These are phyloP conservation scores for Mrakia gelida DNA, from an alignment of 768 basidiomycete species.

Conservation along the genomic window DNA sequence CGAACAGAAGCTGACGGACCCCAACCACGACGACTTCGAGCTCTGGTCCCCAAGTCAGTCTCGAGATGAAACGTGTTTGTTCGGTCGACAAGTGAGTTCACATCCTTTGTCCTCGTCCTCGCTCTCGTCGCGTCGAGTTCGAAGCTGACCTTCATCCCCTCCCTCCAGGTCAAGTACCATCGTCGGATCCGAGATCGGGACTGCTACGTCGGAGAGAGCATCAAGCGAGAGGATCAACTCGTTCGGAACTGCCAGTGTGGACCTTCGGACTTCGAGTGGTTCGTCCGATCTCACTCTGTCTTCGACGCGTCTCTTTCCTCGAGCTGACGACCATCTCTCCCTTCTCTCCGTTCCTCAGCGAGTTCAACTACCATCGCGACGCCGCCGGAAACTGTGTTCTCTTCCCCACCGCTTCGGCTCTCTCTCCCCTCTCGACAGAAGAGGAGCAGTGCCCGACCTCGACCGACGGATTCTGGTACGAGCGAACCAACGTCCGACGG, in stretches of 20 bases:
- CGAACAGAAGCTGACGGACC: slow-evolving; percentile 61
- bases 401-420: slow-evolving; percentile 62
- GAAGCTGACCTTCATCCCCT: not conserved
- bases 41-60: slow-evolving; percentile 92
- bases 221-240: slow-evolving; percentile 45
- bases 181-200: slow-evolving; percentile 72
- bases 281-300: slow-evolving; percentile 37
- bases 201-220: slow-evolving; percentile 75
- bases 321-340: not conserved
- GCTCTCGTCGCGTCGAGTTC: not conserved
- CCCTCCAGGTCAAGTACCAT: slow-evolving; percentile 74
- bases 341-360: slow-evolving; percentile 51
- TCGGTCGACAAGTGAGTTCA: slow-evolving; percentile 71
- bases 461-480: slow-evolving; percentile 69
- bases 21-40: slow-evolving; percentile 87
- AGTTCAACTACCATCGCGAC: slow-evolving; percentile 83
- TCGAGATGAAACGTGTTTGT: slow-evolving; percentile 80
- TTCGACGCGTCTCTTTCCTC: not conserved
- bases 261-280: slow-evolving; percentile 89
- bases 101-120: not conserved
- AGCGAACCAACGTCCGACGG: slow-evolving; percentile 83
- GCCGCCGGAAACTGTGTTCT: slow-evolving; percentile 69
- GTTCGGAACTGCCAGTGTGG: slow-evolving; percentile 71
- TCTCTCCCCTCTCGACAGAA: slow-evolving; percentile 46
- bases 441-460: slow-evolving; percentile 41